These are phyloP conservation scores for Erysimum cheiranthoides DNA, from an alignment of 345 rosid genomes.

Conservation along the genomic window DNA sequence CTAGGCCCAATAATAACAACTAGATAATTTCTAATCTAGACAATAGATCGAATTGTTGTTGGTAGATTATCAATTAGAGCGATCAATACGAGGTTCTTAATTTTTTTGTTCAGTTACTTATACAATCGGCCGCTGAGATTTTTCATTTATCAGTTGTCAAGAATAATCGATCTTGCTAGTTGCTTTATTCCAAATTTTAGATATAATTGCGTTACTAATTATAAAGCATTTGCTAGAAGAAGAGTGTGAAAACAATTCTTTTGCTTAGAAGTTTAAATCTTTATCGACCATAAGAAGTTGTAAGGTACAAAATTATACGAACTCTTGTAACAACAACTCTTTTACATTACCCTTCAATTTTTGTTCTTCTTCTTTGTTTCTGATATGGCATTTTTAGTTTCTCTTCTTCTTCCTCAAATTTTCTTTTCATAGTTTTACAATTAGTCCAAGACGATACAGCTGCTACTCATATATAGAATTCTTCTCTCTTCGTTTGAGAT, in stretches of 20 bases:
- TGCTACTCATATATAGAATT: slow-evolving; percentile 16
- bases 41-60: no score
- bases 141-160: neutral
- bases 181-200: neutral
- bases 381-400: neutral
- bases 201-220: neutral
- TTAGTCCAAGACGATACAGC: slow-evolving; percentile 20
- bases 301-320: slow-evolving; percentile 24
- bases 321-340: slow-evolving; percentile 16
- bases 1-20: neutral
- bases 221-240: neutral
- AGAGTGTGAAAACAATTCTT: slow-evolving; percentile 18
- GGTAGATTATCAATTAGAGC: no score
- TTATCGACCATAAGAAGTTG: slow-evolving; percentile 32
- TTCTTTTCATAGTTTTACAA: slow-evolving; percentile 10
- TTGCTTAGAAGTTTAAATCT: slow-evolving; percentile 15
- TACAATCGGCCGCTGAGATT: neutral
- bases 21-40: neutral
- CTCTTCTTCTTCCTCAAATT: slow-evolving; percentile 23
- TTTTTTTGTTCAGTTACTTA: no score
- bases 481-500: slow-evolving; percentile 6
- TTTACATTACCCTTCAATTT: slow-evolving; percentile 27
- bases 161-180: slow-evolving; percentile 5
- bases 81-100: neutral
- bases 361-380: neutral